phyloP scores from a whole-genome alignment of 2,329 filamentous ascomycete genomes.

The Alternaria gaisen region DNA sequence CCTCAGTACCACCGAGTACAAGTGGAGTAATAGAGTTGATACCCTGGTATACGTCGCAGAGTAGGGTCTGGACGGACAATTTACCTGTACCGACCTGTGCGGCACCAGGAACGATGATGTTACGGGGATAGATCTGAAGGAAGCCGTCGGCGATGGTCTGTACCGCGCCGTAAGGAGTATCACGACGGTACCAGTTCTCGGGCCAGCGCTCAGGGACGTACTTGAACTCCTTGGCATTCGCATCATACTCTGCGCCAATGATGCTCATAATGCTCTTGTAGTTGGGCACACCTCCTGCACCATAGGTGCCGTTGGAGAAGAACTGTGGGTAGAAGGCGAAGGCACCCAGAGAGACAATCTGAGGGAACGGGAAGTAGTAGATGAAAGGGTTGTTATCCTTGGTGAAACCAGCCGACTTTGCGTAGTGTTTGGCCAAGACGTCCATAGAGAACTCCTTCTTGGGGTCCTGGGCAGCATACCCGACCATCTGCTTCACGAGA shows the following conservation, averaged over 20 bases:
- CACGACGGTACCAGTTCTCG: conserved; percentile 60
- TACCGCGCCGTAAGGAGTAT: too few species aligned
- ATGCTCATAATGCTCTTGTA: conserved; percentile 51
- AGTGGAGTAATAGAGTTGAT: conserved; percentile 50
- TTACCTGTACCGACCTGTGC: conserved; percentile 46
- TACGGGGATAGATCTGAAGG: conserved; percentile 45
- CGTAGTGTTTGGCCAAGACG: conserved; percentile 32
- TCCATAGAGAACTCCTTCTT: conserved; percentile 38
- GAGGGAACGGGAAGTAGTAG: too few species aligned
- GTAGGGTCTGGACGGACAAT: conserved; percentile 39
- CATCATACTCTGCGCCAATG: conserved; percentile 58
- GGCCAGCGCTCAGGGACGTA: conserved; percentile 62
- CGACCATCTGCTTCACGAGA: conserved; percentile 26
- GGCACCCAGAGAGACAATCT: too few species aligned
- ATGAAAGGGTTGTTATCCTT: too few species aligned
- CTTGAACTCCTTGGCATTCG: conserved; percentile 55
- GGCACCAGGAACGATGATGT: conserved; percentile 40
- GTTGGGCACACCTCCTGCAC: conserved; percentile 47
- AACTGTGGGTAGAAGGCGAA: too few species aligned
- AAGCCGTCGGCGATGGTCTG: conserved; percentile 40
- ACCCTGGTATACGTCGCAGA: conserved; percentile 49
- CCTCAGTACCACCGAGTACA: conserved; percentile 24
- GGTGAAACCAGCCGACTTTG: too few species aligned
- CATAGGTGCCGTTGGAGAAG: conserved; percentile 45
- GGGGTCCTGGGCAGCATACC: conserved; percentile 26